Conservation (phyloP, 208 protist genomes). For the Leishmania turanica region DNA sequence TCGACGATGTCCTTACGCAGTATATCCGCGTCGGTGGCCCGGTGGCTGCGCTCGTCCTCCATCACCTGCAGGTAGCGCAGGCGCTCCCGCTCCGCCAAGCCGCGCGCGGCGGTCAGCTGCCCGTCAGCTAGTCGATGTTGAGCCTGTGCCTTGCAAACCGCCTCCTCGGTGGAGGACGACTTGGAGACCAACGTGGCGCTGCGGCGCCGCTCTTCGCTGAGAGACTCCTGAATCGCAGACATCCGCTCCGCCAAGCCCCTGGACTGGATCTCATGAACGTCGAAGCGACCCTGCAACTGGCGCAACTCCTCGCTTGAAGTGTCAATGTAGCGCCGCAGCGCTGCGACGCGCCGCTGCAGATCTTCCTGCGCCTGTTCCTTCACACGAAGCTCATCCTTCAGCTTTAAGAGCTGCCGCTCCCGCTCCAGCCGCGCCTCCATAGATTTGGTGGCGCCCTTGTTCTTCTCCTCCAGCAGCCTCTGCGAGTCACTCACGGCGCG, state of each 20-base stretch:
- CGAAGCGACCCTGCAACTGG: constrained; percentile 46
- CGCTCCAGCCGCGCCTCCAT: constrained; percentile 44
- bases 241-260: constrained; percentile 39
- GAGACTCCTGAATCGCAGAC: constrained; percentile 36
- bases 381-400: constrained; percentile 57
- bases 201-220: constrained; percentile 53
- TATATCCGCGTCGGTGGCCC: constrained; percentile 52
- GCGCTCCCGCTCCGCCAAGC: constrained; percentile 57
- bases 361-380: constrained; percentile 78
- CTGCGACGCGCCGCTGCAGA: constrained; percentile 64
- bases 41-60: constrained; percentile 70
- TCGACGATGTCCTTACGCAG: constrained; percentile 68
- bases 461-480: constrained; percentile 67
- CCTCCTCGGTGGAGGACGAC: constrained; percentile 37
- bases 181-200: constrained; percentile 46
- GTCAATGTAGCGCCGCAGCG: constrained; percentile 61
- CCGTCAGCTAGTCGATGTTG: constrained; percentile 40
- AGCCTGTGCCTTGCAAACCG: constrained; percentile 36
- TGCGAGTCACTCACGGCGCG: constrained; percentile 54
- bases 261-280: constrained; percentile 54
- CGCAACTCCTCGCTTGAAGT: constrained; percentile 65
- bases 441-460: constrained; percentile 31
- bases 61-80: constrained; percentile 61
- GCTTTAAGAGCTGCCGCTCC: constrained; percentile 37
- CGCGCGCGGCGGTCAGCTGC: constrained; percentile 45